Base-by-base conservation (phyloP, 2,329 filamentous ascomycete species). In the Alternaria consortialis region DNA sequence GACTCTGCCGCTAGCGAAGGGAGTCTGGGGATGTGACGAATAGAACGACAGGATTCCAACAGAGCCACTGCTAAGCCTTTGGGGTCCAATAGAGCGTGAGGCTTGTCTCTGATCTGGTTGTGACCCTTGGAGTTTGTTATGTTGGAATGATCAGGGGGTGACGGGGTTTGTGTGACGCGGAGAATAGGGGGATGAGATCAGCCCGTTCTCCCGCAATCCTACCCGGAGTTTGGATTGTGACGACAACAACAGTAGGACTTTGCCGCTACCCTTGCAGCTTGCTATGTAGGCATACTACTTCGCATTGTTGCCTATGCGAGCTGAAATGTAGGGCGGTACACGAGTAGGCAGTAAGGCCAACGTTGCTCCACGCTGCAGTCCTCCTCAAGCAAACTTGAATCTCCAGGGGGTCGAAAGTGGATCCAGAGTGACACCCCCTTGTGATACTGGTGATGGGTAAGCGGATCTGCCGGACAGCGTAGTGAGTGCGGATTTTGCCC, bases 181-280 rank as follows among this genome's bases (percentile, higher is more conserved):
- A 42, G 43, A 51, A 60, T 61, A 65, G 58, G 40, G 69, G 68
- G 69, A 70, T 72, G 71, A 69, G 68, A 69, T 73, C 70, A 73
- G 66, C 70, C 65, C 65, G 68, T 12, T 60, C 46, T 39, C 42
- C 37, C 46, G 53, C 60, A 55, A 62, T 64, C 43, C 44, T 43
- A 25, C 51, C 37, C 51, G 32, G 29, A 50, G 13, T 36, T 43
- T 42, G 53, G 63, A 42, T 44, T 42, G 55, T 44, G 29, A 53
- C 36, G 27, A 50, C 36, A 25, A 47, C 43, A 7, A 20, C 11
- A 15, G 46, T 36, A 15, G 13, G 20, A 50, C 17, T 36, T 36
- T 27, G 31, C 20, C 34, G n/a, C 5, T 25, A 25, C 7, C 32
- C 20, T 17, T 1, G 15, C 31, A n/a, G 32, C 20, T 36, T 50